Evolutionary conservation across 1,284 basidiomycete species (phyloP), one percentile per base, ranked within the genome.

Genomic region (Ganoderma meredithae): DNA sequence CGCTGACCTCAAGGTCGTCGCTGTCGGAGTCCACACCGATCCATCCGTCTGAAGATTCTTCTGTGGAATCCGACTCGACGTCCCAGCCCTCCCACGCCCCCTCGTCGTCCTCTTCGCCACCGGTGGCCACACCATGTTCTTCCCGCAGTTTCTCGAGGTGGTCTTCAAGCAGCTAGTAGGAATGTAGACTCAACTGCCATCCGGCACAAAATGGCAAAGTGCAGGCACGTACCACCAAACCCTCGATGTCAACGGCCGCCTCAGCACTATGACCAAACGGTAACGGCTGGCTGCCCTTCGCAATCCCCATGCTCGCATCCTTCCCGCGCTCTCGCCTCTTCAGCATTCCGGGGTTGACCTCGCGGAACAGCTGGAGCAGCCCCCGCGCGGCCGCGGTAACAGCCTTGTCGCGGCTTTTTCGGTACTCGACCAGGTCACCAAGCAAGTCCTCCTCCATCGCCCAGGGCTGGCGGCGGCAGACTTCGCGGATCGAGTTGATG

Each of bases 371-470:
- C 76, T 94, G 93, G 66, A 99, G 82, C 64, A 99, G 79, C 47
- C 96, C 95, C 47, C 98, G 85, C 0, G 95, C 90, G 40, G 95
- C 97, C 13, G 95, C 90, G 13, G 92, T 92, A 27, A 99, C 96
- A 5, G 94, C 90, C 83, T 99, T 99, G 80, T 99, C 97, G 74
- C 93, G 91, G 74, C 95, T 97, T 84, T 97, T 98, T 76, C 92
- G 86, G 81, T 99, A 99, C 79, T 96, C 95, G 61, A 99, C 88
- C 69, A 99, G 80, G 81, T 99, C 98, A 0, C 93, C 91, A 3
- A 99, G 84, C 31, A 99, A 81, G 76, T 98, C 96, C 75, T 96
- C 94, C 70, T 95, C 94, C 93, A 99, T 99, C 64, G 93, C 91
- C 95, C 96, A 97, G 6, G 97, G 96, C 79, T 99, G 98, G 41